Percentiles rank a stretch among this genome's conserved stretches.
These are phyloP conservation scores for Phaseolus lunatus DNA, from an alignment of 306 rosid genomes.

Conservation along the genomic window DNA sequence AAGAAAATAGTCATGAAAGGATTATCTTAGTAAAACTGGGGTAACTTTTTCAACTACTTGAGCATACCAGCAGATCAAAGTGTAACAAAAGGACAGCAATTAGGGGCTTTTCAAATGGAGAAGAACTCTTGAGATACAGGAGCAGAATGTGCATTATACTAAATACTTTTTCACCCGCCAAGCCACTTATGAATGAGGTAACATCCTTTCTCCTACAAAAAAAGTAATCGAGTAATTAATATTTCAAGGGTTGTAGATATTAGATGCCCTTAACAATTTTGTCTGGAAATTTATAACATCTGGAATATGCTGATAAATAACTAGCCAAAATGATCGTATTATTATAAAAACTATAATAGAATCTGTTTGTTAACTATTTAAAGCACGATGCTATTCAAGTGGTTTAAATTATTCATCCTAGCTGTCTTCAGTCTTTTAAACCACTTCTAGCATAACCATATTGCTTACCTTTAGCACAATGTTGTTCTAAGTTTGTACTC, in stretches of 20 bases:
- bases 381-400: background rate
- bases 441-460: background rate
- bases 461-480: background rate
- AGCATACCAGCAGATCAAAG: constrained; percentile 67
- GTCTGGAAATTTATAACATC: background rate
- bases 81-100: constrained; percentile 70
- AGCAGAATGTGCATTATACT: constrained; percentile 60
- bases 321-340: background rate
- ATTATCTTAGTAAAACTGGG: background rate
- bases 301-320: background rate
- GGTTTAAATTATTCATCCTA: background rate
- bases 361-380: background rate
- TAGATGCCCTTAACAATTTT: background rate
- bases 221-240: constrained; percentile 16
- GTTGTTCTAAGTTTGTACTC: background rate
- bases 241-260: background rate
- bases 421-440: background rate
- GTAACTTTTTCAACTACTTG: constrained; percentile 29
- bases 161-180: constrained; percentile 59
- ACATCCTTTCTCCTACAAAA: constrained; percentile 74
- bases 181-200: constrained; percentile 56
- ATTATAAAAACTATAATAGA: background rate
- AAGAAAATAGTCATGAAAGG: constrained; percentile 15
- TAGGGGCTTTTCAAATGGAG: constrained; percentile 61
- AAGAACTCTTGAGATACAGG: constrained; percentile 57